Percentiles rank a stretch among this genome's conserved stretches.
Evolutionary conservation across 2,329 filamentous ascomycete genomes (phyloP).

Genomic region (Coniochaeta pulveracea): DNA sequence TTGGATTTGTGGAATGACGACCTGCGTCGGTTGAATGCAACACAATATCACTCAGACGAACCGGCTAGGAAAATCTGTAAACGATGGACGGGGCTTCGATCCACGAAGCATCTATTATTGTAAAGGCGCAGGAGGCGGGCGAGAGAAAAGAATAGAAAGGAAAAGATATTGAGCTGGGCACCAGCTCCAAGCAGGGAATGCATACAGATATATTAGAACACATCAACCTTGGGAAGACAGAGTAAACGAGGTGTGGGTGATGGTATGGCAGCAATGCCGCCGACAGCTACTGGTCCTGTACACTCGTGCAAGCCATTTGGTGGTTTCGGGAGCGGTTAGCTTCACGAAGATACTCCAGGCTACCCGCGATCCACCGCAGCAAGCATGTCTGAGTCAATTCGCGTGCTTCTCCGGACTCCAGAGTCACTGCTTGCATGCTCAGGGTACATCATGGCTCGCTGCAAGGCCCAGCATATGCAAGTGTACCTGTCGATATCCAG

Average conservation of each 20-base stretch:
- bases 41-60: no score
- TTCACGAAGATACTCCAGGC: no score
- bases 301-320: no score
- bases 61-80: constrained; percentile 18
- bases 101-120: constrained; percentile 27
- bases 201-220: constrained; percentile 15
- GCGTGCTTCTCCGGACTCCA: no score
- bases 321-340: constrained; percentile 4
- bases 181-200: constrained; percentile 7
- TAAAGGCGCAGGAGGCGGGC: constrained; percentile 17
- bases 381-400: constrained; percentile 1
- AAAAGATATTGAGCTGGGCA: constrained; percentile 15
- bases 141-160: constrained; percentile 18
- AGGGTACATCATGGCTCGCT: constrained; percentile 3
- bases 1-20: constrained; percentile 16
- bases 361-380: no score
- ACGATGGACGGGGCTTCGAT: constrained; percentile 32
- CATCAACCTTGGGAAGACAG: no score
- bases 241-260: no score
- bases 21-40: constrained; percentile 17
- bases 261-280: no score
- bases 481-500: constrained; percentile 4
- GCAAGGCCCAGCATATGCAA: constrained; percentile 3
- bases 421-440: no score
- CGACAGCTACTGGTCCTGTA: no score